Base-by-base conservation (phyloP, 2,329 filamentous ascomycete genomes). In the Botrytis paeoniae region DNA sequence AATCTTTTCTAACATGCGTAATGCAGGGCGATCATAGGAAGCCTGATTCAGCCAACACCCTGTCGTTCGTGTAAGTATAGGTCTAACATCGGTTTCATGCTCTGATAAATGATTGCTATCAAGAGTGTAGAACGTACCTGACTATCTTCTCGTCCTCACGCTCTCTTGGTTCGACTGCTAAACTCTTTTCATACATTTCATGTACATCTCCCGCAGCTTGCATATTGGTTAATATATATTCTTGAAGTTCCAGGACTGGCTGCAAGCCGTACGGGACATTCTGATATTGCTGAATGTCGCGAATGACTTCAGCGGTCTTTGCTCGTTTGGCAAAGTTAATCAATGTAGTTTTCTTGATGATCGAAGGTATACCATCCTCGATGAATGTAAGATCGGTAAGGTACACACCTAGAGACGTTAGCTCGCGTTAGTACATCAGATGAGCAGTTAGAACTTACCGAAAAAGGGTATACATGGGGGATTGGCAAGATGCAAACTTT, bases 111-210 rank as follows among this genome's bases (percentile, higher is more conserved):
- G n/a, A 73, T 32, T 22, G 65, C 29, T 39, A 69, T 59, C 48
- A 64, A 39, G 37, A 57, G 25, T 25, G 48, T 39, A 54, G 75
- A 72, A 80, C 80, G 76, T 80, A 81, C 95, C 96, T 97, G 81
- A 97, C 95, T 86, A 99, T 98, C 88, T 98, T 98, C 85, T 99
- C 96, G 81, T 99, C 96, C 85, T 99, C 96, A 79, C 96, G 89
- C 85, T 99, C 96, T 80, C 96, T 89, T 75, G 96, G 96, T 82
- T 99, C 96, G 74, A 99, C 91, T 80, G 91, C 88, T 84, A 99
- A 86, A 84, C 94, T 97, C 87, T 95, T 95, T 83, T 98, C 95
- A 85, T 98, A 99, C 96, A 98, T 98, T 86, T 98, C 95, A 82
- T 98, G 95, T 76, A 99, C 96, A 82, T 98, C 95, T 70, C 94